These are phyloP conservation scores for Cryphonectria nitschkei DNA, from an alignment of 2,329 filamentous ascomycete genomes.

Conservation along the genomic window DNA sequence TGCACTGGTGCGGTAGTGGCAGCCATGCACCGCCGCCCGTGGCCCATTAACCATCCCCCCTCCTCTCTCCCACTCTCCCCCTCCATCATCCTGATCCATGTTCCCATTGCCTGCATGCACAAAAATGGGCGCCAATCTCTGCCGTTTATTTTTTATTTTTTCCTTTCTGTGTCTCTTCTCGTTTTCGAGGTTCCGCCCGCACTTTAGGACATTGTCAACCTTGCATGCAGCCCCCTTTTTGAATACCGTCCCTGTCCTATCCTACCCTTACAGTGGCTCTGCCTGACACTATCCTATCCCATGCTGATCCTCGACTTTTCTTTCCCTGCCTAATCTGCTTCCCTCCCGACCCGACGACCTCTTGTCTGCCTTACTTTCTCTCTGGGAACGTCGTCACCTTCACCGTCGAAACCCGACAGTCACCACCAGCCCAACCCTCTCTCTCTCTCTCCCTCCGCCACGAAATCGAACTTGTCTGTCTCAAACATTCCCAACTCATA, in stretches of 20 bases:
- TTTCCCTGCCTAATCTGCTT: not conserved
- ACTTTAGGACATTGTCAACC: constrained; percentile 7
- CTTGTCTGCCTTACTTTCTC: not conserved
- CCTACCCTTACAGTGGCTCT: not conserved
- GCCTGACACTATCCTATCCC: not conserved
- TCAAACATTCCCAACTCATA: not conserved
- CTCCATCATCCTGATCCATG: constrained; percentile 3
- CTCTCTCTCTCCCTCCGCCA: not conserved
- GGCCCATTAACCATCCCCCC: not conserved
- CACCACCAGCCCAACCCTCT: not conserved
- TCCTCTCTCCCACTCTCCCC: not conserved
- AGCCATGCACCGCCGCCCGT: not conserved
- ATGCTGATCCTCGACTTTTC: not conserved
- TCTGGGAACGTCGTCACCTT: constrained; percentile 4
- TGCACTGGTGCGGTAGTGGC: not conserved
- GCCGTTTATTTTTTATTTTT: constrained; percentile 2
- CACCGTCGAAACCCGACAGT: constrained; percentile 3
- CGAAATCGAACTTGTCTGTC: not conserved
- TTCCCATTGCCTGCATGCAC: constrained; percentile 9
- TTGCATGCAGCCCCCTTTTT: constrained; percentile 8
- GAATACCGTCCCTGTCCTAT: not conserved
- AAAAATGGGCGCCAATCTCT: constrained; percentile 13
- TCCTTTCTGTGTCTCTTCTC: not conserved
- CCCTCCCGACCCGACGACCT: not conserved
- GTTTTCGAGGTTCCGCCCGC: constrained; percentile 2